Evolutionary conservation across 768 basidiomycete genomes (phyloP).

Genomic region (Asterophora parasitica): DNA sequence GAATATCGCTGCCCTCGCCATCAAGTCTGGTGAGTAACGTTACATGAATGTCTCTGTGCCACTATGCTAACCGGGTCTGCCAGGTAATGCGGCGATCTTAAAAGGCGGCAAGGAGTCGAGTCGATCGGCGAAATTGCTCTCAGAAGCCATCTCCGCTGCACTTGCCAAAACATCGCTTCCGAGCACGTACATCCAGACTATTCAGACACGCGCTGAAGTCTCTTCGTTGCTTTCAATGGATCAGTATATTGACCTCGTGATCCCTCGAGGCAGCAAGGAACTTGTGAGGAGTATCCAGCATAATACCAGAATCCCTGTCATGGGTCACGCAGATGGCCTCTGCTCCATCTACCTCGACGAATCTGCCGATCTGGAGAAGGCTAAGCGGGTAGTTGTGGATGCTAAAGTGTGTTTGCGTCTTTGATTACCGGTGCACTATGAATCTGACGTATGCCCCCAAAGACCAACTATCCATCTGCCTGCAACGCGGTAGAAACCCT

Average conservation of each 20-base stretch:
- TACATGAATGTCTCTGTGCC: background rate
- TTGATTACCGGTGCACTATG: background rate
- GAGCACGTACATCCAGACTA: constrained; percentile 79
- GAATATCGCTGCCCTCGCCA: constrained; percentile 92
- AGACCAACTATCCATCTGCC: constrained; percentile 94
- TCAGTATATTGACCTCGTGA: constrained; percentile 92
- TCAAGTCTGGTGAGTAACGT: constrained; percentile 78
- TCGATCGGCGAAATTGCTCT: constrained; percentile 70
- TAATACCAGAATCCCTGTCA: constrained; percentile 89
- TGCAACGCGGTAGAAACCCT: constrained; percentile 93
- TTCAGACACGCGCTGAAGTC: constrained; percentile 90
- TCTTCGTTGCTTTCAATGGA: constrained; percentile 83
- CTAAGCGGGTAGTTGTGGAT: constrained; percentile 78
- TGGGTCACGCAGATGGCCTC: constrained; percentile 98
- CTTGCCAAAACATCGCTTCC: constrained; percentile 72
- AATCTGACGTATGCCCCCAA: background rate
- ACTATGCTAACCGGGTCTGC: background rate
- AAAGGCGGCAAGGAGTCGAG: constrained; percentile 97
- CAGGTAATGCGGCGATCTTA: constrained; percentile 94
- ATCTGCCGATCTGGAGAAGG: constrained; percentile 72
- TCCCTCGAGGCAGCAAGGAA: constrained; percentile 90
- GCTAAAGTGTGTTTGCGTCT: constrained; percentile 63
- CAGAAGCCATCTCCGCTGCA: constrained; percentile 75
- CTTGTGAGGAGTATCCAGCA: constrained; percentile 89
- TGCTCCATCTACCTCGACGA: constrained; percentile 90